Conservation (phyloP, 163 green algal species). For the Prototheca wickerhamii region DNA sequence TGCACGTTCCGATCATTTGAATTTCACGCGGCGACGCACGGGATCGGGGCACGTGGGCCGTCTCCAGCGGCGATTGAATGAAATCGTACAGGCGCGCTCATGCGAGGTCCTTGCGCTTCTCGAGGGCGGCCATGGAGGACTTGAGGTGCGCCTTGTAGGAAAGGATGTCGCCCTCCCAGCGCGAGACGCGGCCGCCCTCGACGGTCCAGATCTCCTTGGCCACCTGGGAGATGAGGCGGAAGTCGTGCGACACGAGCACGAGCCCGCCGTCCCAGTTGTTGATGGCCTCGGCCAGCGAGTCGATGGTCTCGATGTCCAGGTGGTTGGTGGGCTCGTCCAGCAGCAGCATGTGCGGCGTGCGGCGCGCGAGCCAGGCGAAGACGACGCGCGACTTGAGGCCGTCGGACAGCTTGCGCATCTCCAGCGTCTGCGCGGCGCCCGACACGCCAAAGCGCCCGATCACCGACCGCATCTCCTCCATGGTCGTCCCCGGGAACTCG, state of each 20-base stretch:
- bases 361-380: conserved; percentile 80
- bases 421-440: conserved; percentile 73
- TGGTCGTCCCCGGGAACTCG: conserved; percentile 28
- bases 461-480: conserved; percentile 69
- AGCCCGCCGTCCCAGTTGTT: conserved; percentile 89
- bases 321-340: conserved; percentile 89
- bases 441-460: conserved; percentile 84
- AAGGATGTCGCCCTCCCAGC: conserved; percentile 73
- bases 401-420: conserved; percentile 81
- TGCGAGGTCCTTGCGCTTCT: conserved; percentile 13
- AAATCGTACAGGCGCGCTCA: no score
- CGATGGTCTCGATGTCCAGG: conserved; percentile 91
- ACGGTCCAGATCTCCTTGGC: conserved; percentile 88
- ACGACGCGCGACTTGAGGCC: conserved; percentile 83
- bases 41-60: no score
- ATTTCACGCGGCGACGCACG: no score
- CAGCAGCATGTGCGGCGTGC: conserved; percentile 86
- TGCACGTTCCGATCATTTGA: no score
- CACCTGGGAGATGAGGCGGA: conserved; percentile 89
- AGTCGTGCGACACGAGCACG: conserved; percentile 95
- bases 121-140: conserved; percentile 6
- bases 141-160: conserved; percentile 61
- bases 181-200: conserved; percentile 56
- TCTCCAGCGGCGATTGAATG: no score
- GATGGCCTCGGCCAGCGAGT: conserved; percentile 80